Evolutionary conservation across 352 stramenopile genomes (phyloP).

Genomic region (Sclerospora graminicola): DNA sequence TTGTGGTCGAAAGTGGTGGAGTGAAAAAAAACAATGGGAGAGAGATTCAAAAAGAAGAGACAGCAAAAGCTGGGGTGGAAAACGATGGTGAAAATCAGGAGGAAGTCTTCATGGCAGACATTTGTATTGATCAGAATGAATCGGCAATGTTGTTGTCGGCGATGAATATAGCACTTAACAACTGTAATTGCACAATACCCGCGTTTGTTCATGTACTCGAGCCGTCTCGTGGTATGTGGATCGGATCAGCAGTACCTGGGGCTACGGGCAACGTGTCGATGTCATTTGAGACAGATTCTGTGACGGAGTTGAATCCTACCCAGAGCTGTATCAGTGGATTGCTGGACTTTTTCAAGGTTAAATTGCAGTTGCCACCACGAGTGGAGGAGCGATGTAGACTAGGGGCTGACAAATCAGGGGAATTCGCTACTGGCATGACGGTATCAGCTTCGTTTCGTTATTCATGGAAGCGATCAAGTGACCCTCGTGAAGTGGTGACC

Average conservation of each 20-base stretch:
- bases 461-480: slow-evolving; percentile 33
- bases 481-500: slow-evolving; percentile 26
- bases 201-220: slow-evolving; percentile 60
- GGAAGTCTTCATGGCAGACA: slow-evolving; percentile 25
- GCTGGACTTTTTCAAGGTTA: slow-evolving; percentile 76
- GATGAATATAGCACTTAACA: slow-evolving; percentile 60
- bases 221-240: slow-evolving; percentile 42
- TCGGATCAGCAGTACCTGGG: slow-evolving; percentile 57
- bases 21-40: not conserved
- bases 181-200: slow-evolving; percentile 76
- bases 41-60: not conserved
- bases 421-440: slow-evolving; percentile 41
- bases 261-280: slow-evolving; percentile 66
- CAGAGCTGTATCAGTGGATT: slow-evolving; percentile 73
- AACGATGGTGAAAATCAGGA: not conserved
- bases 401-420: slow-evolving; percentile 21
- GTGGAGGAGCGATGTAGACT: slow-evolving; percentile 53
- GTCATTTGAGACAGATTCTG: slow-evolving; percentile 64
- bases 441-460: slow-evolving; percentile 66
- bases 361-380: slow-evolving; percentile 52
- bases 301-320: slow-evolving; percentile 57
- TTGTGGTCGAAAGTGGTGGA: not conserved
- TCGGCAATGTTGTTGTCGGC: slow-evolving; percentile 53
- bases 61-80: not conserved
- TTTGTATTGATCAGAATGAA: slow-evolving; percentile 53